Conservation (phyloP, 164 flowering plant genomes). For the Vitis riparia region DNA sequence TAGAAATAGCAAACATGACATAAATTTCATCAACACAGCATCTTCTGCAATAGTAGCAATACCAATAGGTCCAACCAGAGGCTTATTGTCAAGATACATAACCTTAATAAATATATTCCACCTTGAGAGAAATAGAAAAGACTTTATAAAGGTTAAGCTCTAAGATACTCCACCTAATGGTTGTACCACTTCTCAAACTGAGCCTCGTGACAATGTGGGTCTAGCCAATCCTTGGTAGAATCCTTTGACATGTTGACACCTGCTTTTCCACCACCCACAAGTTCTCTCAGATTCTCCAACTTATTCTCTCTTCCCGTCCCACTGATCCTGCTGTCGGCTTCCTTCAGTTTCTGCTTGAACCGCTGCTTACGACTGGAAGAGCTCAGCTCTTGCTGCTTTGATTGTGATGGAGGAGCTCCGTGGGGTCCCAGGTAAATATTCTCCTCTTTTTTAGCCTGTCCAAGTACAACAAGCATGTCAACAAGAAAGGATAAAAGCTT, state of each 20-base stretch:
- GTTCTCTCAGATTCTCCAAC: constrained; percentile 73
- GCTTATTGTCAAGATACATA: constrained; percentile 16
- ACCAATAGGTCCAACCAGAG: background rate
- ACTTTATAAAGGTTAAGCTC: background rate
- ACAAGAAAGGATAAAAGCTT: background rate
- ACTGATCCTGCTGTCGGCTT: constrained; percentile 64
- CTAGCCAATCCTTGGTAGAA: constrained; percentile 84
- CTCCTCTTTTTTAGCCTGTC: constrained; percentile 59
- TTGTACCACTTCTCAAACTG: constrained; percentile 61
- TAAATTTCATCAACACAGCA: background rate
- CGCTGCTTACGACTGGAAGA: constrained; percentile 67
- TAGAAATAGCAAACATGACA: background rate
- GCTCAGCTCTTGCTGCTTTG: constrained; percentile 61
- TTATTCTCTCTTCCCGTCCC: constrained; percentile 82
- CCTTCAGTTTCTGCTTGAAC: constrained; percentile 83
- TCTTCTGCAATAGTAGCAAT: constrained; percentile 1
- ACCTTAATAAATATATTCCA: constrained; percentile 2
- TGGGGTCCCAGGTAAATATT: constrained; percentile 90
- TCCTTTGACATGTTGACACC: constrained; percentile 46
- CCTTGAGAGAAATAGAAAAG: background rate
- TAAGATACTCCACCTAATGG: constrained; percentile 17
- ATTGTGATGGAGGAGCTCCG: constrained; percentile 86
- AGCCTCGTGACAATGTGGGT: constrained; percentile 92
- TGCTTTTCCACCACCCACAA: constrained; percentile 59
- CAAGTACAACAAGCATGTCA: background rate